Evolutionary conservation across 129 eudicot species (phyloP).

Genomic region (Silybum marianum): DNA sequence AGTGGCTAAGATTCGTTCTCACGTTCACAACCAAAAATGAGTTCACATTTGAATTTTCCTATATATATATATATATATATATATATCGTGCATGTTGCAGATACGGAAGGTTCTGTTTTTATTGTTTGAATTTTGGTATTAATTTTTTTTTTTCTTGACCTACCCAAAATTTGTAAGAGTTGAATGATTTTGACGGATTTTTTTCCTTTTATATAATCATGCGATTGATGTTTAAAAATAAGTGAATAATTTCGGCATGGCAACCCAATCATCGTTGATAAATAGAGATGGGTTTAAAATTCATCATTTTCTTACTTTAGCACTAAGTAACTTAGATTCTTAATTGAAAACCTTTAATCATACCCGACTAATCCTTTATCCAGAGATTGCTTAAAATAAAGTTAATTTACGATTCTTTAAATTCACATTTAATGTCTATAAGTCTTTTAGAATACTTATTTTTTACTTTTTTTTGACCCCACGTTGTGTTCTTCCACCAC

Average conservation of each 20-base stretch:
- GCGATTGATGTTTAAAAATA: neutral
- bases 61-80: too few relatives aligned
- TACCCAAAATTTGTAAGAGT: neutral
- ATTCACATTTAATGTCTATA: neutral
- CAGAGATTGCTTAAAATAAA: neutral
- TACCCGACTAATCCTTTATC: neutral
- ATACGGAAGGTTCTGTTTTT: too few relatives aligned
- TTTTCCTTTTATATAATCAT: neutral
- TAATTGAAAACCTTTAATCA: neutral
- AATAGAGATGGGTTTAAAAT: neutral
- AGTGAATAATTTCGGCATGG: neutral
- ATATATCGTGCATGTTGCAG: too few relatives aligned
- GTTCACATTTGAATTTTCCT: too few relatives aligned
- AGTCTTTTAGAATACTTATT: neutral
- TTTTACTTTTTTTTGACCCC: neutral
- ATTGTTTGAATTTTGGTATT: too few relatives aligned
- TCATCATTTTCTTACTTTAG: neutral
- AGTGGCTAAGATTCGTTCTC: too few relatives aligned
- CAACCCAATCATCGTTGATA: neutral
- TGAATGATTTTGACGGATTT: neutral
- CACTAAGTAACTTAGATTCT: neutral
- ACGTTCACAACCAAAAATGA: too few relatives aligned
- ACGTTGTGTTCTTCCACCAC: conserved; percentile 13
- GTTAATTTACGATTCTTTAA: neutral
- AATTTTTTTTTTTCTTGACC: neutral